Evolutionary conservation across 2,329 filamentous ascomycete species (phyloP).

Genomic region (Shiraia sp.): DNA sequence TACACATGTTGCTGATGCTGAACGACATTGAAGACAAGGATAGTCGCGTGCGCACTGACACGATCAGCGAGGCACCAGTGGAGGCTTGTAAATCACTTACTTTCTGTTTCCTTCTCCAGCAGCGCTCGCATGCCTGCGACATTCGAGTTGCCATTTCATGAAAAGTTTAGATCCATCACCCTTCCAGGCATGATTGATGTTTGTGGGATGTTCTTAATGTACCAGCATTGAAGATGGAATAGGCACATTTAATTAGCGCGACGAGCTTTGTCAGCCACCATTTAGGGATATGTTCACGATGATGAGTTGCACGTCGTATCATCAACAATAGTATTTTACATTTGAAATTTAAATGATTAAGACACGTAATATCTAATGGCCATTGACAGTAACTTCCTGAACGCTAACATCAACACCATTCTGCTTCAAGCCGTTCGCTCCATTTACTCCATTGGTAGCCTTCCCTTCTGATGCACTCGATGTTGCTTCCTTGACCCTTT

Average conservation of each 20-base stretch:
- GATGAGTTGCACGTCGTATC: no score
- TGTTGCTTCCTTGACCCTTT: slow-evolving; percentile 8
- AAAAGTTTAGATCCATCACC: neutral
- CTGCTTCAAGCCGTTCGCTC: neutral
- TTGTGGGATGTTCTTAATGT: neutral
- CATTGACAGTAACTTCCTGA: neutral
- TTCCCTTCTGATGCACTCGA: neutral
- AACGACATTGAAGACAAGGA: slow-evolving; percentile 9
- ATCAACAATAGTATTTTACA: no score
- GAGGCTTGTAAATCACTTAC: slow-evolving; percentile 1
- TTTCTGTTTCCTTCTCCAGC: slow-evolving; percentile 22
- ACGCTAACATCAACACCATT: neutral
- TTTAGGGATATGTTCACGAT: no score
- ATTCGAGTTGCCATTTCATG: slow-evolving; percentile 7
- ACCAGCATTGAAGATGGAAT: no score
- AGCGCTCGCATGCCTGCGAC: slow-evolving; percentile 17
- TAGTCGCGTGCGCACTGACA: slow-evolving; percentile 12
- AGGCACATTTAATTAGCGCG: no score
- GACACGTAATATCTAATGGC: neutral
- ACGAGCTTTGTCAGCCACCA: no score
- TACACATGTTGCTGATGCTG: slow-evolving; percentile 7
- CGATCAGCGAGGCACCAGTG: neutral
- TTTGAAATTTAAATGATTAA: no score
- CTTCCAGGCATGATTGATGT: neutral
- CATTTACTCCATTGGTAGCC: neutral